Conservation (phyloP, 768 basidiomycete species). For the Lactifluus subvellereus region DNA sequence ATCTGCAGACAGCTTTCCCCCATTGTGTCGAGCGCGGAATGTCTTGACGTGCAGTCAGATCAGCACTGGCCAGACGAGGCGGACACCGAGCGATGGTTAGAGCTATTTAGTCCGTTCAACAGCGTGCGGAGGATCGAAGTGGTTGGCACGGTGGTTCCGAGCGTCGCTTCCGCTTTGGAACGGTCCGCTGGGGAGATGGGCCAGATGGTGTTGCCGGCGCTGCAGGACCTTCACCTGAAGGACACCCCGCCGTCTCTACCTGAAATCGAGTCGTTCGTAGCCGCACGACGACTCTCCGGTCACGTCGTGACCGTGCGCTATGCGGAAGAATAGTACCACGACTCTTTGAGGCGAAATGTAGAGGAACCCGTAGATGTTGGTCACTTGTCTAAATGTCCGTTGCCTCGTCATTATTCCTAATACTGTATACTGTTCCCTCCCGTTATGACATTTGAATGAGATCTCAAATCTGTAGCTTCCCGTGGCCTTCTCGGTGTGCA, state of each 20-base stretch:
- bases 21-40: background rate
- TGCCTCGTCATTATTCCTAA: too few relatives aligned
- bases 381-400: too few relatives aligned
- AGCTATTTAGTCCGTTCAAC: constrained; percentile 1
- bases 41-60: constrained; percentile 3
- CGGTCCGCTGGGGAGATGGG: background rate
- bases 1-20: background rate
- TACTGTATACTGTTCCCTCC: too few relatives aligned
- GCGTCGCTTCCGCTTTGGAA: constrained; percentile 3
- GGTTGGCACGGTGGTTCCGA: background rate
- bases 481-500: too few relatives aligned
- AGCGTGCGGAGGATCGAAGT: constrained; percentile 5
- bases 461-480: too few relatives aligned
- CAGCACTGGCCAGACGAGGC: background rate
- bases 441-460: too few relatives aligned
- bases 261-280: background rate
- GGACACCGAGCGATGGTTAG: background rate
- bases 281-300: background rate
- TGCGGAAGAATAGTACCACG: background rate
- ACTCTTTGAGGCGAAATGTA: background rate
- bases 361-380: too few relatives aligned
- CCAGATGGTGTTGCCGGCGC: background rate
- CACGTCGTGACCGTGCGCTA: background rate
- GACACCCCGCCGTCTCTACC: background rate
- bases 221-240: constrained; percentile 5